These are phyloP conservation scores for Alternaria metachromatica DNA, from an alignment of 2,329 filamentous ascomycete species.

Conservation along the genomic window DNA sequence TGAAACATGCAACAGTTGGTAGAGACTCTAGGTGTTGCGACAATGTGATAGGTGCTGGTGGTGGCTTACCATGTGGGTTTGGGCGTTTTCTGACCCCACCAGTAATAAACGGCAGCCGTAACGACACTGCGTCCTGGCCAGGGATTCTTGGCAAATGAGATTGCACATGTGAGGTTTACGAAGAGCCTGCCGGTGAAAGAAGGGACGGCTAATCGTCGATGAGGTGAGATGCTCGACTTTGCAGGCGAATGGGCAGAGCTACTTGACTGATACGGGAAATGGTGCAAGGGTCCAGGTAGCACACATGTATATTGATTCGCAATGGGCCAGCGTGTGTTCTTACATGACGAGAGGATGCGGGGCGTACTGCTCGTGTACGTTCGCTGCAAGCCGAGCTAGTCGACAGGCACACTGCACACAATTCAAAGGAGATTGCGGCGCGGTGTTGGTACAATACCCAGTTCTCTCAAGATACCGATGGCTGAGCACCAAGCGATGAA, in stretches of 20 bases:
- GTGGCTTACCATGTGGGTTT: conserved; percentile 20
- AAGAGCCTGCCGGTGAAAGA: neutral
- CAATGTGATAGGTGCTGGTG: neutral
- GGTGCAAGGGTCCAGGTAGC: conserved; percentile 8
- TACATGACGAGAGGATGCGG: conserved; percentile 4
- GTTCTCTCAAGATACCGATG: neutral
- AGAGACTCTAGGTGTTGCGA: conserved; percentile 3
- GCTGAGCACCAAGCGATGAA: neutral
- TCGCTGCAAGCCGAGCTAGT: conserved; percentile 1
- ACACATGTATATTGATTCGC: conserved; percentile 14
- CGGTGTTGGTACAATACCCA: conserved; percentile 3
- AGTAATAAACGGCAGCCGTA: conserved; percentile 17
- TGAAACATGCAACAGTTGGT: neutral
- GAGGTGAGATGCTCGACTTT: neutral
- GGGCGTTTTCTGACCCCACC: conserved; percentile 14
- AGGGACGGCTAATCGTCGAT: neutral
- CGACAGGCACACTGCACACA: conserved; percentile 1
- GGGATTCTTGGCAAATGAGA: conserved; percentile 2
- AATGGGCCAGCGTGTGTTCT: conserved; percentile 20
- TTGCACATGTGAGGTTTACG: neutral
- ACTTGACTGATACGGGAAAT: conserved; percentile 13
- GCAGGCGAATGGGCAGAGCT: conserved; percentile 4
- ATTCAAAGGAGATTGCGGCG: conserved; percentile 4
- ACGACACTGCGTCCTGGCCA: conserved; percentile 3
- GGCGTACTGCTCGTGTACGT: neutral